A percentile compares a stretch with the other conserved stretches of the same genome.
These are phyloP conservation scores for Auricularia sp. DNA, from an alignment of 768 basidiomycete genomes.

Conservation along the genomic window DNA sequence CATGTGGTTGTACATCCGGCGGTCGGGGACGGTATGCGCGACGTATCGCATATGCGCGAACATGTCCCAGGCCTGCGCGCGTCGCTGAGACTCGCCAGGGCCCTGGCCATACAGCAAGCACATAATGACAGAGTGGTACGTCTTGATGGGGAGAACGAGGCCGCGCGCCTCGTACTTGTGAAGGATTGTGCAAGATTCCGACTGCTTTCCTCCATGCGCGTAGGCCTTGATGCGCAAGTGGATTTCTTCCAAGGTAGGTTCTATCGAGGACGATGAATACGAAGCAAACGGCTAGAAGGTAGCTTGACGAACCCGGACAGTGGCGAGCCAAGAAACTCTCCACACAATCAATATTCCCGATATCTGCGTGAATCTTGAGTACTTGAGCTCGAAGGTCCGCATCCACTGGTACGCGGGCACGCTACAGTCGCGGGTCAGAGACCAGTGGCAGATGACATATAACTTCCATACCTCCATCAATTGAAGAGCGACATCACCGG, in stretches of 20 bases:
- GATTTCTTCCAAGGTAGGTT: constrained; percentile 8
- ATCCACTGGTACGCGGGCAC: constrained; percentile 30
- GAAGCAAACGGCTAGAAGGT: no score
- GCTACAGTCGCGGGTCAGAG: constrained; percentile 19
- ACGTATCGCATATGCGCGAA: constrained; percentile 95
- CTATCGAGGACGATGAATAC: not conserved
- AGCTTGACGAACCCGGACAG: constrained; percentile 29
- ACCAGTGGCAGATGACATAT: not conserved
- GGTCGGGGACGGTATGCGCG: constrained; percentile 73
- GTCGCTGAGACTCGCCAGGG: constrained; percentile 28
- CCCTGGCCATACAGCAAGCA: constrained; percentile 38
- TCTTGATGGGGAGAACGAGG: constrained; percentile 55
- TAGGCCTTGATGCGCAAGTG: constrained; percentile 38
- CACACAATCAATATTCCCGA: constrained; percentile 33
- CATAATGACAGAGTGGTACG: constrained; percentile 62
- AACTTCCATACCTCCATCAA: constrained; percentile 39
- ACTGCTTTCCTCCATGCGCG: constrained; percentile 40
- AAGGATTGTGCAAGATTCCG: constrained; percentile 53
- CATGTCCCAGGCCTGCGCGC: constrained; percentile 85
- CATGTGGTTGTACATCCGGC: constrained; percentile 70
- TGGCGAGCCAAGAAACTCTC: constrained; percentile 37
- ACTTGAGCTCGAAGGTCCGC: constrained; percentile 36
- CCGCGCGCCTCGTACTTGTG: constrained; percentile 61
- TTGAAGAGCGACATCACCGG: constrained; percentile 39
- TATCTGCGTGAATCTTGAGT: constrained; percentile 38